phyloP scores from a whole-genome alignment of 768 basidiomycete species.

The Rickenella mellea region DNA sequence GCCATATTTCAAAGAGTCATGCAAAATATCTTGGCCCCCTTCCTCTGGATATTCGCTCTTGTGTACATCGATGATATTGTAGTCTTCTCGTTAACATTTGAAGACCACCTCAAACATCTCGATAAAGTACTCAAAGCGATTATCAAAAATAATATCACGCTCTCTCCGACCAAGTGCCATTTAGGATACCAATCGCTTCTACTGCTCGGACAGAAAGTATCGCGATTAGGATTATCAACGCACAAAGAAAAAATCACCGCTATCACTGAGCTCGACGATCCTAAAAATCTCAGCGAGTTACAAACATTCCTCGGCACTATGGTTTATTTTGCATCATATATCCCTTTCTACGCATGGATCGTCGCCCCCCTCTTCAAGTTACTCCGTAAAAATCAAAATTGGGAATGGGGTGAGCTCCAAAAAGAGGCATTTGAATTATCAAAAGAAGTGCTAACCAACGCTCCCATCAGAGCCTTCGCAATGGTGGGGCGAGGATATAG shows the following conservation, averaged over 20 bases:
- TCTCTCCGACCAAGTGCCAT: constrained; percentile 26
- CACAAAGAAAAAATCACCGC: constrained; percentile 26
- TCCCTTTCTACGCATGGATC: constrained; percentile 20
- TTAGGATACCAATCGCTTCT: constrained; percentile 22
- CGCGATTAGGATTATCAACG: constrained; percentile 30
- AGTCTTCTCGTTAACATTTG: constrained; percentile 17
- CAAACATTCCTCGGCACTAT: constrained; percentile 33
- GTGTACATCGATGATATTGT: constrained; percentile 37
- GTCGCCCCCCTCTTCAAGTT: constrained; percentile 19
- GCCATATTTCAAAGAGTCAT: constrained; percentile 32
- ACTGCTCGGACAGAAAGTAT: constrained; percentile 10
- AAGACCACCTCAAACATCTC: constrained; percentile 19
- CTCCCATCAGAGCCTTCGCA: constrained; percentile 16
- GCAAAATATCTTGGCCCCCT: constrained; percentile 25
- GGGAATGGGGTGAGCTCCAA: constrained; percentile 15
- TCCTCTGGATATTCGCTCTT: constrained; percentile 27
- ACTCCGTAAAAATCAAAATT: constrained; percentile 15
- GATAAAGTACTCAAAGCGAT: constrained; percentile 17
- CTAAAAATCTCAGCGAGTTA: constrained; percentile 20
- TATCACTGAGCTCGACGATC: constrained; percentile 29
- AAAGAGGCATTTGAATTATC: constrained; percentile 19
- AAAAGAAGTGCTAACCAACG: constrained; percentile 16
- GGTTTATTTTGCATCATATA: constrained; percentile 27
- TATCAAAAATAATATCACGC: constrained; percentile 17
- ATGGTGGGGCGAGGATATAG: constrained; percentile 9